Base-by-base conservation (phyloP, 108 stramenopile species). In the Cyclostephanos invisitatus region DNA sequence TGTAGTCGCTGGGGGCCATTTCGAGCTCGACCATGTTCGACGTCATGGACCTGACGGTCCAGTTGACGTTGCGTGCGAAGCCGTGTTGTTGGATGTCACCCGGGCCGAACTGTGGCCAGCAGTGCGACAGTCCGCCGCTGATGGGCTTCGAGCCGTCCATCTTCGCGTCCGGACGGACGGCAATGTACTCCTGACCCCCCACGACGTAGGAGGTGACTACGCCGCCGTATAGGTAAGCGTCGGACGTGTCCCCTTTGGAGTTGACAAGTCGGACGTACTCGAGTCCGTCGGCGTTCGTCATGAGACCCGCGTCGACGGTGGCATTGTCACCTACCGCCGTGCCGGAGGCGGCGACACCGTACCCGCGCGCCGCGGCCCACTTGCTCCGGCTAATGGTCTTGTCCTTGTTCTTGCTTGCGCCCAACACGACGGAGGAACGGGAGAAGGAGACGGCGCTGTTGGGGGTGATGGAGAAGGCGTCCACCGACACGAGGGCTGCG, bases 71-170 rank as follows among this genome's bases (percentile, higher is more conserved):
- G 51, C 97, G 89, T n/a, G 96, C 97, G 63, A 98, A 98, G 65
- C 97, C 97, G 73, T 98, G 97, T 69, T 98, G 93, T 86, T 98
- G 97, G 81, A 98, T 98, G 35, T 73, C 95, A 25, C 93, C 90
- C 28, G 93, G 93, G 58, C 93, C 93, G 60, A 94, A 94, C 76
- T 91, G 83, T 37, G 97, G 97, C 91, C 92, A 98, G 91, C 97
- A 98, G 81, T 94, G 92, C 44, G 86, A 87, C 28, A 98, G 86
- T 38, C 96, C 97, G 29, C 97, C 97, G 64, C 86, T 86, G 67
- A 98, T 98, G 11, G 97, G 97, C 82, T 98, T 97, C 53, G 91
- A 92, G 71, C 96, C 96, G 64, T 97, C 96, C 89, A 96, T 93
- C 76, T 96, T 97, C 58, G 97, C 97, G 82, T 98, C 97, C 12